These are phyloP conservation scores for Dendrocalamus latiflorus DNA, from an alignment of 202 grass and related monocot genomes.

Conservation along the genomic window DNA sequence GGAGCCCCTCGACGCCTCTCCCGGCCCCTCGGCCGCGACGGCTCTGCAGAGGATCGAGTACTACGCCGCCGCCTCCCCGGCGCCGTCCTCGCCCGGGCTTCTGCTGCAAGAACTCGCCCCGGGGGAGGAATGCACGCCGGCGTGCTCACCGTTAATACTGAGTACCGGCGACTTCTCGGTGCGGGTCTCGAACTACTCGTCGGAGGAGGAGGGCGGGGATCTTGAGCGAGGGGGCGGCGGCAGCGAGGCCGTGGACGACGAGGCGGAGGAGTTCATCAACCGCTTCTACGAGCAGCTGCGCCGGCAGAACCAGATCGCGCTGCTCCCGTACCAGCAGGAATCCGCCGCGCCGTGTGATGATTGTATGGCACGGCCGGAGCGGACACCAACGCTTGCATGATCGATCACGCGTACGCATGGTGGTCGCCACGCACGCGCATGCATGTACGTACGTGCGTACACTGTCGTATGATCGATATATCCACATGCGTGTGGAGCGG, in stretches of 20 bases:
- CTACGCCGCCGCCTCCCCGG: conserved; percentile 25
- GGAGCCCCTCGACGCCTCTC: neutral
- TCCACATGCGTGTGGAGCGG: neutral
- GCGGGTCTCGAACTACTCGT: conserved; percentile 55
- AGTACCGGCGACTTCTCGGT: conserved; percentile 30
- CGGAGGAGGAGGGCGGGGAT: conserved; percentile 32
- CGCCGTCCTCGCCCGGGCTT: conserved; percentile 7
- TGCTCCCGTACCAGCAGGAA: conserved; percentile 48
- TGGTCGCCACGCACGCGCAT: neutral
- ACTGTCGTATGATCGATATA: neutral
- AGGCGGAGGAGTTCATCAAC: conserved; percentile 91
- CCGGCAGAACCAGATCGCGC: conserved; percentile 46
- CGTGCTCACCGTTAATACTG: conserved; percentile 10
- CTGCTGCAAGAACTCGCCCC: conserved; percentile 35
- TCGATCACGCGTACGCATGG: neutral
- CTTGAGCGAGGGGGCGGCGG: neutral
- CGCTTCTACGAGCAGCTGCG: conserved; percentile 90
- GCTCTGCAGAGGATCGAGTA: conserved; percentile 40
- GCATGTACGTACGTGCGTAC: neutral
- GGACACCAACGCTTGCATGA: neutral
- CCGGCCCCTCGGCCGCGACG: neutral
- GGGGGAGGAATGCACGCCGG: conserved; percentile 24
- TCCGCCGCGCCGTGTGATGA: conserved; percentile 11
- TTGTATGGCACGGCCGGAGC: neutral
- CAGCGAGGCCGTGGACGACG: conserved; percentile 50